These are phyloP conservation scores for Zoysia japonica DNA, from an alignment of 176 grass and related monocot genomes.

Conservation along the genomic window DNA sequence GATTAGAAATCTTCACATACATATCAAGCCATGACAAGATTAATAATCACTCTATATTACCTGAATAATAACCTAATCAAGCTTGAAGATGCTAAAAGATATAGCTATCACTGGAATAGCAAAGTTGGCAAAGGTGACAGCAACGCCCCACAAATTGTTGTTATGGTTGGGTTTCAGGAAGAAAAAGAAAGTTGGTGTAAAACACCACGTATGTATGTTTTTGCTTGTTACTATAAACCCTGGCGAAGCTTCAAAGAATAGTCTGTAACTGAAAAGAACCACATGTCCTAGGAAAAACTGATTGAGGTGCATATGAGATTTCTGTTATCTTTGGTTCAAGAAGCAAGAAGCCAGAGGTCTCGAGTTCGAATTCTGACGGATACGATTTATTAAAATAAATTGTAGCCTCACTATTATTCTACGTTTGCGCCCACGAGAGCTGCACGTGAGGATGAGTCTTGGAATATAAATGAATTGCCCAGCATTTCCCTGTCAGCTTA, in stretches of 20 bases:
- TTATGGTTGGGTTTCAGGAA: background rate
- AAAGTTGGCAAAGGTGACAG: constrained; percentile 19
- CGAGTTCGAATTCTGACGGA: no score
- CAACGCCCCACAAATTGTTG: background rate
- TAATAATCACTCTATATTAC: background rate
- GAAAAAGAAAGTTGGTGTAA: background rate
- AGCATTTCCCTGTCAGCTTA: no score
- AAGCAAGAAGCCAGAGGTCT: no score
- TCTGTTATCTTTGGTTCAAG: no score
- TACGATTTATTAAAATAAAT: no score
- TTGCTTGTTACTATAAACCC: background rate
- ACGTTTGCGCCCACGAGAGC: no score
- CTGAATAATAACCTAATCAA: background rate
- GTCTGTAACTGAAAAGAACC: background rate
- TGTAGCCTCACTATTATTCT: no score
- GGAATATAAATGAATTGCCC: no score
- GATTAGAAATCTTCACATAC: background rate
- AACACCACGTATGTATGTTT: background rate
- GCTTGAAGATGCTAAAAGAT: background rate
- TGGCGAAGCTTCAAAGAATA: background rate
- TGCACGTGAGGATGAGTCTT: no score
- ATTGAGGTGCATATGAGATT: no score
- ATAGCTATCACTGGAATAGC: background rate
- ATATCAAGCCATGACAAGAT: background rate
- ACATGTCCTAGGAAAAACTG: no score